A percentile compares a stretch with the other conserved stretches of the same genome.
Conservation (phyloP, 2,329 filamentous ascomycete species). For the Aspergillus intermedius region DNA sequence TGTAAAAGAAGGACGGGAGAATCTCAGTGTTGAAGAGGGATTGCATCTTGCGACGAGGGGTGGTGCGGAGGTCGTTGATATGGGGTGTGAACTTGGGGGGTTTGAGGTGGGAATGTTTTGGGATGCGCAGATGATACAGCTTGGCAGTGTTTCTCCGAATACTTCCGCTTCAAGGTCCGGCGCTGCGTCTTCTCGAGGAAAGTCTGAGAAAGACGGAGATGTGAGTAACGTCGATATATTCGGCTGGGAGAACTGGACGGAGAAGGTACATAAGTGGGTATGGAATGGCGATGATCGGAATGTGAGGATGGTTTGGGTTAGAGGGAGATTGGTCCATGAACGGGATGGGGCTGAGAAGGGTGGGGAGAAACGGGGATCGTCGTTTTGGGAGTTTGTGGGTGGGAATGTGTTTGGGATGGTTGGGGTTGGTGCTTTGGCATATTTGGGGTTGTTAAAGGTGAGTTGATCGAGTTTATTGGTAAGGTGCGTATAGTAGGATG, state of each 20-base stretch:
- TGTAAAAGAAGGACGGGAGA: constrained; percentile 48
- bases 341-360: constrained; percentile 3
- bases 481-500: too few species aligned
- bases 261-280: constrained; percentile 87
- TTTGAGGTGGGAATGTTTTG: constrained; percentile 85
- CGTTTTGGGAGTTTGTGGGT: neutral
- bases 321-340: constrained; percentile 69
- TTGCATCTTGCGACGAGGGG: constrained; percentile 83
- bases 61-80: constrained; percentile 72
- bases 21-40: constrained; percentile 77
- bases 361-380: neutral
- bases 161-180: neutral
- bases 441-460: neutral
- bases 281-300: constrained; percentile 92
- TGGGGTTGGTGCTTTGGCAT: constrained; percentile 3
- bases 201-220: constrained; percentile 31
- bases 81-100: constrained; percentile 64
- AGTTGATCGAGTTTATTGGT: neutral
- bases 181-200: constrained; percentile 6
- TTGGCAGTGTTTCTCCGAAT: constrained; percentile 43
- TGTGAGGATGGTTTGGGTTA: constrained; percentile 82
- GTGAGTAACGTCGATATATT: constrained; percentile 76
- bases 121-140: constrained; percentile 76
- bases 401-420: neutral
- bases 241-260: constrained; percentile 83